Base-by-base conservation (phyloP, 2,329 filamentous ascomycete species). In the Xylariaceae sp. region DNA sequence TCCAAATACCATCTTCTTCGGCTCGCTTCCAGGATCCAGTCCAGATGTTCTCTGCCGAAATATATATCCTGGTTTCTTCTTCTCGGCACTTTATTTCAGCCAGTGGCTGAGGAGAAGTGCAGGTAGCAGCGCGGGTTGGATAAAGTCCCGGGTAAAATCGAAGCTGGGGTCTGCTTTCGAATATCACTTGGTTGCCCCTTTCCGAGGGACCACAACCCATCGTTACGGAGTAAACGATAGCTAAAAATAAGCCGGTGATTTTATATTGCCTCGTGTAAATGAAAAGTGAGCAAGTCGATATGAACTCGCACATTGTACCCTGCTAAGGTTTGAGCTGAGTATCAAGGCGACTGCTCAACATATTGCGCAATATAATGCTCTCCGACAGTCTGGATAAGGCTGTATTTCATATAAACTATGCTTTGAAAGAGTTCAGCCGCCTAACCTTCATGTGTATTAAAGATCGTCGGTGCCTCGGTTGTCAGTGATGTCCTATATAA, bases 101-200 rank as follows among this genome's bases (percentile, higher is more conserved):
- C 49, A 48, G 48, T 58, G 29, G 31, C n/a, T 3, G 14, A n/a
- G n/a, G 36, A 44, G 44, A 21, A 21, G 31, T 5, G 29, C 4
- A 39, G 44, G 49, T 37, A 44, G 39, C 36, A 43, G 41, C 29
- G 9, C 51, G 56, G 56, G 45, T 51, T 59, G 56, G 50, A 41
- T 59, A 59, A 59, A 55, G 8, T 43, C 45, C 56, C 56, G 56
- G 56, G 17, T 58, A 58, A 58, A 58, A 16, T 39, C 33, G 17
- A 33, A 37, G 19, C 50, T 53, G 46, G 46, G 43, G 50, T 55
- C 56, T 55, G 50, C 50, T 31, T 51, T 48, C 50, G 28, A 47
- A n/a, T 19, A n/a, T 16, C 11, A 26, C 17, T 33, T n/a, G 21
- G 24, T 14, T 23, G 29, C 23, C 28, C 28, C 50, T 24, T 28